Percentiles rank a stretch among this genome's conserved stretches.
These are phyloP conservation scores for Apiospora phragmitis DNA, from an alignment of 2,329 filamentous ascomycete species.

Conservation along the genomic window DNA sequence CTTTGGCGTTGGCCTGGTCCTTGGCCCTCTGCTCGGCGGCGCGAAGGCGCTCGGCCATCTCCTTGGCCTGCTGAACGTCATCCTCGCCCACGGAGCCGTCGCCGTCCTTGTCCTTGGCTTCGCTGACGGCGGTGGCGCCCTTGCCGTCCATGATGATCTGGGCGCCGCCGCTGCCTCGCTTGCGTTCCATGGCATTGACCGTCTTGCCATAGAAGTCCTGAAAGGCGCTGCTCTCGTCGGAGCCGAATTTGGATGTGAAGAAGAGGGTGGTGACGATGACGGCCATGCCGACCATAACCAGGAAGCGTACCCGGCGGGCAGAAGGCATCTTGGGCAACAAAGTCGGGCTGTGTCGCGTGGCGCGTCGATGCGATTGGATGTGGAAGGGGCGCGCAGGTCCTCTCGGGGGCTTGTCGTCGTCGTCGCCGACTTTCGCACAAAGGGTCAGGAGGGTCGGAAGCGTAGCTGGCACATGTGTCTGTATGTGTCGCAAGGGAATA, in stretches of 20 bases:
- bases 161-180: conserved; percentile 25
- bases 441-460: not conserved
- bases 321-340: conserved; percentile 58
- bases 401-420: not conserved
- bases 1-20: conserved; percentile 67
- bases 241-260: conserved; percentile 63
- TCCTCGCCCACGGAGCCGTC: conserved; percentile 59
- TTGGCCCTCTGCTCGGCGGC: conserved; percentile 70
- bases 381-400: not conserved
- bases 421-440: not conserved
- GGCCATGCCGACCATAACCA: conserved; percentile 64
- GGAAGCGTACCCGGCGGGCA: conserved; percentile 66
- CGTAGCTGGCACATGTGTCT: not conserved
- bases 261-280: conserved; percentile 70
- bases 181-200: conserved; percentile 50
- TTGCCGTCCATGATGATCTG: conserved; percentile 43
- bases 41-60: conserved; percentile 63
- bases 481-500: not conserved
- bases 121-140: conserved; percentile 34
- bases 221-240: conserved; percentile 41
- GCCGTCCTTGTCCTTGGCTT: conserved; percentile 50
- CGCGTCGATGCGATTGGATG: not conserved
- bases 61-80: conserved; percentile 51
- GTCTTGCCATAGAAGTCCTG: conserved; percentile 64
- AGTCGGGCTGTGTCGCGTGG: not conserved